Percentiles rank a stretch among this genome's conserved stretches.
Conservation (phyloP, 2,329 filamentous ascomycete genomes). For the Aureobasidium mangrovei region DNA sequence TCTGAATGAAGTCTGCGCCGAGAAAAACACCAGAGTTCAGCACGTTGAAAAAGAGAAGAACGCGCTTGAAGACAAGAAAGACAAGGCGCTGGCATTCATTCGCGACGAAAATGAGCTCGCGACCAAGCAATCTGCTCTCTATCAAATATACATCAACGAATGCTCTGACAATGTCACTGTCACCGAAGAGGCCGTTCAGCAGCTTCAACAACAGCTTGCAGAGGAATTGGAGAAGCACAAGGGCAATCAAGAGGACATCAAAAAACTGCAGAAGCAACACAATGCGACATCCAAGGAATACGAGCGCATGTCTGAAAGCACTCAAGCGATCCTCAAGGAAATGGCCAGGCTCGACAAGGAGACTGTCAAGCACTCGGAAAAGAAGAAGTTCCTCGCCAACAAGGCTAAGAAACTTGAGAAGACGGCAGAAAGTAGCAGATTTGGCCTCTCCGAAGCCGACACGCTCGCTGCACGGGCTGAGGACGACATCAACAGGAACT, state of each 20-base stretch:
- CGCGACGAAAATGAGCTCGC: constrained; percentile 88
- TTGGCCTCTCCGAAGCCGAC: constrained; percentile 63
- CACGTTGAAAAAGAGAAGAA: constrained; percentile 98
- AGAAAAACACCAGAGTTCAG: constrained; percentile 91
- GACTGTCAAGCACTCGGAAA: constrained; percentile 94
- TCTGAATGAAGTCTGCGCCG: constrained; percentile 86
- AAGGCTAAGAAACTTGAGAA: constrained; percentile 97
- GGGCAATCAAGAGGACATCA: constrained; percentile 83
- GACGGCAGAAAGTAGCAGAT: constrained; percentile 66
- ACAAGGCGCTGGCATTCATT: constrained; percentile 82
- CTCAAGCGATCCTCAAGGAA: constrained; percentile 72
- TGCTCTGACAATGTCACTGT: constrained; percentile 83
- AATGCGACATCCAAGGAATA: constrained; percentile 75
- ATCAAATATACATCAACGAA: constrained; percentile 83
- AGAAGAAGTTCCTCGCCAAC: constrained; percentile 81
- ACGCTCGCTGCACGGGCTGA: constrained; percentile 69
- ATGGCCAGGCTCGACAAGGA: constrained; percentile 93
- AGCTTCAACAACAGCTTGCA: constrained; percentile 81
- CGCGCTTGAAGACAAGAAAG: constrained; percentile 88
- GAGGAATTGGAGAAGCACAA: constrained; percentile 85
- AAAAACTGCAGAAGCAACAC: constrained; percentile 76
- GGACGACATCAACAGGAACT: constrained; percentile 68
- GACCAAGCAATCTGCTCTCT: constrained; percentile 81
- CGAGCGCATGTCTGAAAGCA: constrained; percentile 71
- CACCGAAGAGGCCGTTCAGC: constrained; percentile 79